Evolutionary conservation across 2,329 filamentous ascomycete genomes (phyloP).

Genomic region (Xylaria digitata): DNA sequence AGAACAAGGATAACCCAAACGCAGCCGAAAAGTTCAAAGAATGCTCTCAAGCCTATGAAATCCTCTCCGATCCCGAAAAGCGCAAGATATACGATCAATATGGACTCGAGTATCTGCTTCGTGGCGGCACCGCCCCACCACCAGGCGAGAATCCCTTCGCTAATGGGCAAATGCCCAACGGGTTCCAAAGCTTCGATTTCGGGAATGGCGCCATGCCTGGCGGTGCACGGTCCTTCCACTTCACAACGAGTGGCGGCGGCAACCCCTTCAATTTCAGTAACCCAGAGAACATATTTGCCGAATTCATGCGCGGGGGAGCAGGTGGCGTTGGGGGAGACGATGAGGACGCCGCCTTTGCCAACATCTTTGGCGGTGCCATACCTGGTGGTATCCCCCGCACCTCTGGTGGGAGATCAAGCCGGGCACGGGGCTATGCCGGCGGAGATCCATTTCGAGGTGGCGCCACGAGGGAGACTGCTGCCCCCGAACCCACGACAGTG

Average conservation of each 20-base stretch:
- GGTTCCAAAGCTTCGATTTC: conserved; percentile 37
- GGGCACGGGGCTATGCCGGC: conserved; percentile 57
- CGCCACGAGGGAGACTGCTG: conserved; percentile 57
- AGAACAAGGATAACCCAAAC: conserved; percentile 91
- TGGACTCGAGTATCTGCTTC: conserved; percentile 90
- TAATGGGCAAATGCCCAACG: conserved; percentile 53
- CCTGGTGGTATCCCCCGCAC: conserved; percentile 54
- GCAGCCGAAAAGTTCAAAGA: conserved; percentile 98
- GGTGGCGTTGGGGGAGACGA: conserved; percentile 56
- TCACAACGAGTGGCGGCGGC: conserved; percentile 67
- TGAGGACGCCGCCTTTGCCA: conserved; percentile 61
- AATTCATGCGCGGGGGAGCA: conserved; percentile 74
- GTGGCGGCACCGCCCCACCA: conserved; percentile 77
- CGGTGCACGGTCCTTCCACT: conserved; percentile 68
- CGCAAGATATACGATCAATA: conserved; percentile 95
- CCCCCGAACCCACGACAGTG: conserved; percentile 89
- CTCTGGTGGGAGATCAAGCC: conserved; percentile 47
- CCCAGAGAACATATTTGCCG: conserved; percentile 84
- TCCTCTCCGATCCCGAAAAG: conserved; percentile 96
- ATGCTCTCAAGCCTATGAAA: conserved; percentile 96
- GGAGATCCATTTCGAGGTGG: conserved; percentile 44
- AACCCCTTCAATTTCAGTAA: conserved; percentile 85
- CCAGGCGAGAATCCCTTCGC: conserved; percentile 72
- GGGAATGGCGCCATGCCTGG: conserved; percentile 60
- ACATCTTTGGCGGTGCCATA: conserved; percentile 62